Conservation (phyloP, 129 eudicot species). For the Heracleum sosnowskyi region DNA sequence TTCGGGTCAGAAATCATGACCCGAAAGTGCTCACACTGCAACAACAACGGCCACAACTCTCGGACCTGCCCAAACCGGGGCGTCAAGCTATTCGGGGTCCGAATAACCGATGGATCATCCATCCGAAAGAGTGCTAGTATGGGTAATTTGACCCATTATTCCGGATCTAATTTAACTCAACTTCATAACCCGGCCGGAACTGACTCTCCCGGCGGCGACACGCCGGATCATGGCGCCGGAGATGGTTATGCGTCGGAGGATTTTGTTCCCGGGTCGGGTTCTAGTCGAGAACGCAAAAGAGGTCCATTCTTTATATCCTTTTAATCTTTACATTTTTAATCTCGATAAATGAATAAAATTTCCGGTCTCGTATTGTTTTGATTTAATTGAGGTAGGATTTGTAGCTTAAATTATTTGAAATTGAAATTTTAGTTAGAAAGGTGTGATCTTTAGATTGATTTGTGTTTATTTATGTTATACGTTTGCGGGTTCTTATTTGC, state of each 20-base stretch:
- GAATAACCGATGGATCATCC: conserved; percentile 84
- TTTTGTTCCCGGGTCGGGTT: conserved; percentile 76
- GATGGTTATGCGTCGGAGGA: conserved; percentile 92
- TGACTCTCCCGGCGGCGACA: conserved; percentile 46
- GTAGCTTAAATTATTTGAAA: not conserved
- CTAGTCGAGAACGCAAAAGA: conserved; percentile 82
- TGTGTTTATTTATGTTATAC: too few relatives aligned
- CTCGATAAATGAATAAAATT: not conserved
- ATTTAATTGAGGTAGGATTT: not conserved
- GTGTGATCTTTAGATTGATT: too few relatives aligned
- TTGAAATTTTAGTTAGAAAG: too few relatives aligned
- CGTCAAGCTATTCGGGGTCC: conserved; percentile 85
- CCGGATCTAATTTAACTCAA: conserved; percentile 28
- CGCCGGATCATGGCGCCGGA: conserved; percentile 49
- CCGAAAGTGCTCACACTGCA: conserved; percentile 87
- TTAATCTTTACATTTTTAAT: not conserved
- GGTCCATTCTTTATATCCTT: conserved; percentile 31
- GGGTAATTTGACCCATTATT: conserved; percentile 80
- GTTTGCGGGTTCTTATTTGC: too few relatives aligned
- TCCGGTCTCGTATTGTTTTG: too few relatives aligned
- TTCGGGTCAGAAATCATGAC: conserved; percentile 37
- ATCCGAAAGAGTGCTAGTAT: conserved; percentile 97
- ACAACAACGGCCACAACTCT: conserved; percentile 91
- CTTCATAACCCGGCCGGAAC: conserved; percentile 21
- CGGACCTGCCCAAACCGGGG: conserved; percentile 95